phyloP scores from a whole-genome alignment of 2,329 filamentous ascomycete species.

The Microcyclospora tardicrescens region DNA sequence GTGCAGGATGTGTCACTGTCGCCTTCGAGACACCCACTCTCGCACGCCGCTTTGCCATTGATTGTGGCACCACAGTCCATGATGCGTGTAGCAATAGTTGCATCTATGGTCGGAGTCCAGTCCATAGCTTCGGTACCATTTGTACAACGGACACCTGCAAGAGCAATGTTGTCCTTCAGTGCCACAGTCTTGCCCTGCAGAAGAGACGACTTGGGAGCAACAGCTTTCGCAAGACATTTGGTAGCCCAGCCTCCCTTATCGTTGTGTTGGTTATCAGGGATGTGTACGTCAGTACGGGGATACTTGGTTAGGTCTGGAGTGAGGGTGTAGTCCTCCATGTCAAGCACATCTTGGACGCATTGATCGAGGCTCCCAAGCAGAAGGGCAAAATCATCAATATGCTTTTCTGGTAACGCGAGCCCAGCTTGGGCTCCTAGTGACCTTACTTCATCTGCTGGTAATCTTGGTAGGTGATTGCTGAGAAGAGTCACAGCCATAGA shows the following conservation, averaged over 20 bases:
- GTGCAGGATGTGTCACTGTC: slow-evolving; percentile 12
- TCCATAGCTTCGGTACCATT: slow-evolving; percentile 30
- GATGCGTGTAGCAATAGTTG: slow-evolving; percentile 32
- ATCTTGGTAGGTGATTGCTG: slow-evolving; percentile 2
- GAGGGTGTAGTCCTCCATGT: slow-evolving; percentile 8
- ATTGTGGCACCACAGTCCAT: slow-evolving; percentile 32
- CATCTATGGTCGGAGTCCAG: slow-evolving; percentile 29
- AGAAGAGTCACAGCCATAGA: not conserved
- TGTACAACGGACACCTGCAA: slow-evolving; percentile 31
- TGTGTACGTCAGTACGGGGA: slow-evolving; percentile 7
- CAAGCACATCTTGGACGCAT: slow-evolving; percentile 4
- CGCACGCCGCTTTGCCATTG: slow-evolving; percentile 34
- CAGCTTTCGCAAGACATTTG: slow-evolving; percentile 5
- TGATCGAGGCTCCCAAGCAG: slow-evolving; percentile 9
- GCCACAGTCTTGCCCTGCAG: slow-evolving; percentile 20
- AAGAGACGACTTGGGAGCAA: slow-evolving; percentile 3
- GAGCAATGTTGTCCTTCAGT: slow-evolving; percentile 37
- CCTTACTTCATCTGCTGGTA: slow-evolving; percentile 3
- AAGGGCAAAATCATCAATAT: slow-evolving; percentile 8
- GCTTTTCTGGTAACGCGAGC: slow-evolving; percentile 5
- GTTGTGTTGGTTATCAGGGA: slow-evolving; percentile 2
- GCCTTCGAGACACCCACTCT: slow-evolving; percentile 23
- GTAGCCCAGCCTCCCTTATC: slow-evolving; percentile 13
- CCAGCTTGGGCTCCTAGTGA: slow-evolving; percentile 3
- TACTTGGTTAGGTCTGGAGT: slow-evolving; percentile 7